Percentiles rank a stretch among this genome's conserved stretches.
Conservation (phyloP, 2,329 filamentous ascomycete genomes). For the Fusarium buharicum region DNA sequence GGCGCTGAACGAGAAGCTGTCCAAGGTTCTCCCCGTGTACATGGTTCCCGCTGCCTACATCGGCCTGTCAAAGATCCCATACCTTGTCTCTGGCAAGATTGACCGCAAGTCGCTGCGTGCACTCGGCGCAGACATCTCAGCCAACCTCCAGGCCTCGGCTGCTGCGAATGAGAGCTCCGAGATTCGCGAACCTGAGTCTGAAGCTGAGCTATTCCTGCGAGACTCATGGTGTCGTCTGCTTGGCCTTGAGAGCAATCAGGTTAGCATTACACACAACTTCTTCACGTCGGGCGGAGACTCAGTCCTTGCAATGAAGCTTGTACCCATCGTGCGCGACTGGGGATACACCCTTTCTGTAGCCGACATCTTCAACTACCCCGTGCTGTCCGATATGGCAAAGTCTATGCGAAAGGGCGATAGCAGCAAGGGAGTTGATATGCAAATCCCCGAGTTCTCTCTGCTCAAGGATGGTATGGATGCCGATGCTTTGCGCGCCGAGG, state of each 20-base stretch:
- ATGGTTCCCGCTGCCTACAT: slow-evolving; percentile 42
- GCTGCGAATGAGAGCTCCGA: slow-evolving; percentile 4
- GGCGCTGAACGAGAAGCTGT: slow-evolving; percentile 34
- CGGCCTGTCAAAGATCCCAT: slow-evolving; percentile 38
- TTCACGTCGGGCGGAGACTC: slow-evolving; percentile 62
- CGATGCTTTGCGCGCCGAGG: slow-evolving; percentile 48
- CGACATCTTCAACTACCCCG: slow-evolving; percentile 57
- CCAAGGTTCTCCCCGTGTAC: slow-evolving; percentile 38
- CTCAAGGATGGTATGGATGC: slow-evolving; percentile 47
- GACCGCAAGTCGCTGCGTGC: slow-evolving; percentile 40
- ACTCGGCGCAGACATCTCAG: slow-evolving; percentile 35
- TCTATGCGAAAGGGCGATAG: slow-evolving; percentile 39
- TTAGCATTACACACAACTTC: slow-evolving; percentile 56
- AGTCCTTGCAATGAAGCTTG: slow-evolving; percentile 61
- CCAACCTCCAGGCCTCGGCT: slow-evolving; percentile 30
- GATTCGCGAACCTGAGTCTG: slow-evolving; percentile 30
- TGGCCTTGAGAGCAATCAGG: slow-evolving; percentile 46
- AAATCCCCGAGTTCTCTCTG: slow-evolving; percentile 53
- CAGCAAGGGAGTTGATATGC: slow-evolving; percentile 35
- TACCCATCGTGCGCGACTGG: slow-evolving; percentile 53
- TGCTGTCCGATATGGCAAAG: slow-evolving; percentile 57
- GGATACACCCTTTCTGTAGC: slow-evolving; percentile 57
- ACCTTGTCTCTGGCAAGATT: slow-evolving; percentile 43
- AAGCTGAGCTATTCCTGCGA: slow-evolving; percentile 45
- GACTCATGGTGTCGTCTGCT: slow-evolving; percentile 53